phyloP scores from a whole-genome alignment of 306 rosid species.

The Pachyrhizus erosus region DNA sequence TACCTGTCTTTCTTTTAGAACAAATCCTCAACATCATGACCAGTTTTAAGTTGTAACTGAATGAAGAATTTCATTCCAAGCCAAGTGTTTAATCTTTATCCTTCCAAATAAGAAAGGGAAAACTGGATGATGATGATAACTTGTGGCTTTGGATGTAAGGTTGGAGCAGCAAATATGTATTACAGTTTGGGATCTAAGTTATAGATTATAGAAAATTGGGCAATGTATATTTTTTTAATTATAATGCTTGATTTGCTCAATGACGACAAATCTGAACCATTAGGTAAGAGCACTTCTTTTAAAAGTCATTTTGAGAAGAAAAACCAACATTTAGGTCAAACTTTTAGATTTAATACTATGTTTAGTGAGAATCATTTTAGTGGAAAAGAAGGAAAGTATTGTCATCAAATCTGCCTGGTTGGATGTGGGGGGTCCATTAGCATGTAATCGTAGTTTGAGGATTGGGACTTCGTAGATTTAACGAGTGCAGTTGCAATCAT shows the following conservation, averaged over 20 bases:
- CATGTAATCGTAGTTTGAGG: constrained; percentile 6
- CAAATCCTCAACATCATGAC: background rate
- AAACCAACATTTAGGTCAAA: background rate
- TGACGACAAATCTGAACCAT: background rate
- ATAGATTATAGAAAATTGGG: background rate
- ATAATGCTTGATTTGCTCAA: background rate
- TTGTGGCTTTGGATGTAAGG: constrained; percentile 17
- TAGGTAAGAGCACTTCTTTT: background rate
- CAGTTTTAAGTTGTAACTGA: background rate
- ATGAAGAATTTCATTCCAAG: constrained; percentile 1
- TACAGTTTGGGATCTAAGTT: background rate
- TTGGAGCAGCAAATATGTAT: background rate
- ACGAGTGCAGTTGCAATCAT: constrained; percentile 2
- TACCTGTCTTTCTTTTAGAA: background rate
- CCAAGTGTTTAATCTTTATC: background rate
- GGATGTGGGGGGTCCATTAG: constrained; percentile 13
- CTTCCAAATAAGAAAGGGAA: background rate
- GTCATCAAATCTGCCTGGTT: background rate
- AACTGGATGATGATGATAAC: constrained; percentile 1
- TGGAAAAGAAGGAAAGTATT: constrained; percentile 10
- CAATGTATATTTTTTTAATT: background rate
- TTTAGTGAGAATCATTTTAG: background rate
- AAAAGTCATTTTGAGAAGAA: background rate
- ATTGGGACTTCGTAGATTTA: background rate
- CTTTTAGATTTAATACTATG: background rate